Evolutionary conservation across 2,329 filamentous ascomycete genomes (phyloP), one percentile per base, ranked within the genome.

Genomic region (Aspergillus caelatus): DNA sequence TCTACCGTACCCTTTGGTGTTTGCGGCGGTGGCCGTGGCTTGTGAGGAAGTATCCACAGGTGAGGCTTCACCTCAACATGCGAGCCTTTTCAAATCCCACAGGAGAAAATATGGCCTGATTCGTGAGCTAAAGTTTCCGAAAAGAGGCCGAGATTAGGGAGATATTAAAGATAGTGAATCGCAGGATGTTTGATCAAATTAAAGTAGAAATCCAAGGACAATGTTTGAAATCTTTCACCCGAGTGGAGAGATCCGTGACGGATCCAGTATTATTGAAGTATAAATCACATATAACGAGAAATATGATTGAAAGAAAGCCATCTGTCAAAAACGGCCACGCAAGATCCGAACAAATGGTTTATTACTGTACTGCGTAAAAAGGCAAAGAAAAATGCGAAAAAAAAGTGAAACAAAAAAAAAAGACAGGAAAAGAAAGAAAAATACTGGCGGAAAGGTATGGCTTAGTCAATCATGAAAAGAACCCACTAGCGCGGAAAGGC

Each of bases 331-430:
- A 30, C 16, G 9, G 26, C 26, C 14, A 34, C 48, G 21, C 28
- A 21, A 30, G 16, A n/a, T n/a, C 26, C 23, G 12, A 28, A 50
- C 23, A 16, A 16, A 10, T 28, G 21, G 46, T 19, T 50, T 50
- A 50, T 28, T 9, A 32, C 28, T 52, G n/a, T 32, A 34, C 32
- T 34, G 32, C 12, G 11, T 34, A 52, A 6, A 58, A 56, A 46
- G 30, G 55, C 46, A 54, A 26, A 46, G 28, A 41, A 30, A 50
- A n/a, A 52, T 34, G 45, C 30, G 7, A 34, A 55, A 55, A 30
- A 60, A 28, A 62, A 55, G 28, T 12, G 26, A 50, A n/a, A n/a
- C n/a, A n/a, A n/a, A n/a, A n/a, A n/a, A 58, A 26, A 39, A 32
- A 58, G 3, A n/a, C 7, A 43, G 12, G 48, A 41, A 36, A 45